Percentiles rank a stretch among this genome's conserved stretches.
Conservation (phyloP, 2,329 filamentous ascomycete genomes). For the Allantophomopsis cytisporea region DNA sequence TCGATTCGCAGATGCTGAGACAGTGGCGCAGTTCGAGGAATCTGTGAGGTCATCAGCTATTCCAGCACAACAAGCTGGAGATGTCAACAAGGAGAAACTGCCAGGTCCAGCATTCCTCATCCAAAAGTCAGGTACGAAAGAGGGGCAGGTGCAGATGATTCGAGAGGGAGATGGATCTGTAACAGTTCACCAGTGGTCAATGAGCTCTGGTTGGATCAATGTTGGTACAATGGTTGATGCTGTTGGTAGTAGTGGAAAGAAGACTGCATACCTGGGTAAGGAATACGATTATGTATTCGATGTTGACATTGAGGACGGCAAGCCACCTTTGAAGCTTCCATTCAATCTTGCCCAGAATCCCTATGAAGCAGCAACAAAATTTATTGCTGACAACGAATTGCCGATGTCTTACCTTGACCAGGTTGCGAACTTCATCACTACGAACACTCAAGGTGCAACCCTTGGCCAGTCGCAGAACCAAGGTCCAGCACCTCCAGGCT, state of each 20-base stretch:
- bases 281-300: constrained; percentile 96
- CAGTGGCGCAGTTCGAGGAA: constrained; percentile 64
- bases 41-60: constrained; percentile 74
- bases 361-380: constrained; percentile 83
- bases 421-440: constrained; percentile 82
- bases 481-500: constrained; percentile 27
- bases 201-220: constrained; percentile 59
- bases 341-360: constrained; percentile 89
- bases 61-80: constrained; percentile 70
- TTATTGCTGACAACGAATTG: constrained; percentile 78
- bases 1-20: constrained; percentile 54
- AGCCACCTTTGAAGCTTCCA: constrained; percentile 83
- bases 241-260: constrained; percentile 68
- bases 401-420: constrained; percentile 80
- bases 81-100: constrained; percentile 83
- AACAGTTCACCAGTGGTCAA: constrained; percentile 80
- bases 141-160: constrained; percentile 92
- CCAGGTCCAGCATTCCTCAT: constrained; percentile 79
- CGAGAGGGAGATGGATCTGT: constrained; percentile 68
- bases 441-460: constrained; percentile 78
- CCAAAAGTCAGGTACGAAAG: constrained; percentile 77
- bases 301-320: constrained; percentile 89
- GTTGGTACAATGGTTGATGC: constrained; percentile 93
- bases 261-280: constrained; percentile 63
- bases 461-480: constrained; percentile 47